Conservation (phyloP, 148 eudicot species). For the Diospyros kaki region DNA sequence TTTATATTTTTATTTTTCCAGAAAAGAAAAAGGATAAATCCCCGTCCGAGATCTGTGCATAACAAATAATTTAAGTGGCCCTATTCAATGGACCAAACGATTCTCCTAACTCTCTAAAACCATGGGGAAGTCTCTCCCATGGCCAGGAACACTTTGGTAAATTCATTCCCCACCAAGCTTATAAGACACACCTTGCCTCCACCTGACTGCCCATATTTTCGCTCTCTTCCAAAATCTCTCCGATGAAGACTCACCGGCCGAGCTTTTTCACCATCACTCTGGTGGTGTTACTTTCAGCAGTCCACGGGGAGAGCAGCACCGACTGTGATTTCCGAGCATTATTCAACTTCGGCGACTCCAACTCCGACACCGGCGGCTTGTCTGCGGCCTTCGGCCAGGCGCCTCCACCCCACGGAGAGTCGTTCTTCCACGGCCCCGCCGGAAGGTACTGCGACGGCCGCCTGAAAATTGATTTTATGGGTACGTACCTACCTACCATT, state of each 20-base stretch:
- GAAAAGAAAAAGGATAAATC: no score
- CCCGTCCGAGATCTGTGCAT: no score
- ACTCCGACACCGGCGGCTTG: slow-evolving; percentile 50
- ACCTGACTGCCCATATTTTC: neutral
- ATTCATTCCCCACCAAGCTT: no score
- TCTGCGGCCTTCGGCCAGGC: slow-evolving; percentile 88
- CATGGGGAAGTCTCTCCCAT: neutral
- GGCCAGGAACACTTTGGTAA: neutral
- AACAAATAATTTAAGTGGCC: no score
- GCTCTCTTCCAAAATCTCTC: neutral
- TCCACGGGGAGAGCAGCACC: neutral
- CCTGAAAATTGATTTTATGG: slow-evolving; percentile 71
- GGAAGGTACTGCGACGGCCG: slow-evolving; percentile 77
- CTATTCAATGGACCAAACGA: no score
- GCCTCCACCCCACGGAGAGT: slow-evolving; percentile 59
- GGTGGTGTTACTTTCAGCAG: neutral
- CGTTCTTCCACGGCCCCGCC: slow-evolving; percentile 61
- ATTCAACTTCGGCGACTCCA: slow-evolving; percentile 59
- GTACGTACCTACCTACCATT: slow-evolving; percentile 21
- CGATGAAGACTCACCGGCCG: neutral
- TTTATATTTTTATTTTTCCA: no score
- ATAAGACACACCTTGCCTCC: neutral
- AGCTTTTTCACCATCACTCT: neutral
- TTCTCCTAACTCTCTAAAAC: no score
- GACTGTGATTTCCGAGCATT: slow-evolving; percentile 64